Base-by-base conservation (phyloP, 495 filamentous ascomycete species). In the Penicillium angulare region DNA sequence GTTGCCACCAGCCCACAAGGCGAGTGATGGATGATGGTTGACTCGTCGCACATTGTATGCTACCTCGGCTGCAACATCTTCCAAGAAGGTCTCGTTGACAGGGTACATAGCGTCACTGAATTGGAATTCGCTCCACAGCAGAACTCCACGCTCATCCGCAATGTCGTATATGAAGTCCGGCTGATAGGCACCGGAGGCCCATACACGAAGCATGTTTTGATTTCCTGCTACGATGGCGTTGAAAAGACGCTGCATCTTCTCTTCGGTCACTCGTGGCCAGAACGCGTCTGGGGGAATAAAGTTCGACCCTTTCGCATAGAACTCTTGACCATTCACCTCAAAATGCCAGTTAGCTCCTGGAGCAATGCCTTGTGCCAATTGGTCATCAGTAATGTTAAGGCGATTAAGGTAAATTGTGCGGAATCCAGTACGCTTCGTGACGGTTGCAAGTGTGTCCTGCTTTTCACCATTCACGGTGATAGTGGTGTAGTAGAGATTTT, bases 121-220 rank as follows among this genome's bases (percentile, higher is more conserved):
- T 60, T 86, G 74, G 39, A 86, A 86, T 43, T 87, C 85, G 42
- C 77, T 83, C 84, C 85, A 88, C 4, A 88, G 69, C 12, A 87
- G 65, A 10, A 88, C 75, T 2, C 85, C 85, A 50, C 74, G 69
- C 59, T 86, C 78, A 53, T 88, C 85, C 6, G 83, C 84, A 13
- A 86, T 64, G 51, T 88, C 83, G 53, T 84, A 87, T 42, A 88
- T 84, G 46, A 83, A 86, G 57, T 86, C 85, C 1, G 80, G 82
- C 12, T 77, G 70, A 52, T 87, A 88, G 2, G 80, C 77, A 15
- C 85, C 82, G 9, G 78, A 80, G 2, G 82, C 71, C 85, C 84
- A 88, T 9, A 86, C 79, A 1, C 84, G 79, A 4, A 88, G 75
- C 84, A 88, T 86, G 57, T 88, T 88, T 59, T 86, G 82, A 47